Conservation (phyloP, 805 yeast genomes). For the Teunomyces tritomae region DNA sequence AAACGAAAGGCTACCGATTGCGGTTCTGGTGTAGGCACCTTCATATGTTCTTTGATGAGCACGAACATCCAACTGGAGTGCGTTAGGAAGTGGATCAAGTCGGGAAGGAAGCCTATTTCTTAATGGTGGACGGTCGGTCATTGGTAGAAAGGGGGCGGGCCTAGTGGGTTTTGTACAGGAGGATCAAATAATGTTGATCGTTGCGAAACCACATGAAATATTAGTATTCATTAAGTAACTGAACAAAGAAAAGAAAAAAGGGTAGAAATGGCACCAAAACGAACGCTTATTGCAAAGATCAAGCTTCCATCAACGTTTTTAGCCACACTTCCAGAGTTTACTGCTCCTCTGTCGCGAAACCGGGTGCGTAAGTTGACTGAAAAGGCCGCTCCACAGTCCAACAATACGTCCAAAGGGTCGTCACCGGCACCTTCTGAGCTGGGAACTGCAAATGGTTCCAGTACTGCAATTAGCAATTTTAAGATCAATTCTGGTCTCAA, state of each 20-base stretch:
- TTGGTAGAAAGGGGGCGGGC: not conserved
- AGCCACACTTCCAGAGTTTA: constrained; percentile 33
- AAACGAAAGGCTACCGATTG: constrained; percentile 66
- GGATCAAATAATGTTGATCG: not conserved
- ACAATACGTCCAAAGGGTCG: constrained; percentile 20
- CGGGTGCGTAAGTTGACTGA: constrained; percentile 30
- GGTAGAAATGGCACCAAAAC: constrained; percentile 32
- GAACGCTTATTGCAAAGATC: constrained; percentile 33
- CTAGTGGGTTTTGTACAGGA: not conserved
- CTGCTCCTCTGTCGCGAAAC: constrained; percentile 29
- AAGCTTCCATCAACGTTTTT: constrained; percentile 29
- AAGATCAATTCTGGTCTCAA: constrained; percentile 39
- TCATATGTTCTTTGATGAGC: constrained; percentile 84
- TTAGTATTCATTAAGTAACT: too few species aligned
- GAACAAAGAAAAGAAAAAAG: not conserved
- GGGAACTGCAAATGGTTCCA: constrained; percentile 5
- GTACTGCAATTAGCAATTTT: constrained; percentile 15
- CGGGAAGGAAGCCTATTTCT: constrained; percentile 29
- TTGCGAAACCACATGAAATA: not conserved
- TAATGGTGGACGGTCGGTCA: constrained; percentile 4
- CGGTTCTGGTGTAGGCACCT: constrained; percentile 77
- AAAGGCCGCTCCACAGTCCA: constrained; percentile 19
- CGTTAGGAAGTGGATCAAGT: constrained; percentile 36
- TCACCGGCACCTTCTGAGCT: constrained; percentile 24
- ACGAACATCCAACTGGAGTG: constrained; percentile 48